phyloP scores from a whole-genome alignment of 1,284 basidiomycete species.

The Irpex sp. region DNA sequence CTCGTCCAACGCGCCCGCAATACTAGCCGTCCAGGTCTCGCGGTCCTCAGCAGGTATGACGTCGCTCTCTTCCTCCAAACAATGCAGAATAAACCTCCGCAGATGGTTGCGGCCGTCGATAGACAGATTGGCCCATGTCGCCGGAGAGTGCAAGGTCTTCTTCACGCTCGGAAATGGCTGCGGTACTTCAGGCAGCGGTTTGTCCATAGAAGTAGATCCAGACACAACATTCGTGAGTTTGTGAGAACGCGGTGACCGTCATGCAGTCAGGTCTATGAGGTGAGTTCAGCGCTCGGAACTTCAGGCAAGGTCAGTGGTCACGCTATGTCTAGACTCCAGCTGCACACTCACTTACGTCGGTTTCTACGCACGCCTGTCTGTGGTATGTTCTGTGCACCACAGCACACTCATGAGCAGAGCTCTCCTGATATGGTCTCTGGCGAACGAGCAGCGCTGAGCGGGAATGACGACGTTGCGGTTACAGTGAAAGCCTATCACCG shows the following conservation, averaged over 20 bases:
- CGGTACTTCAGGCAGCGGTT: constrained; percentile 28
- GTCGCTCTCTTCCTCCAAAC: constrained; percentile 20
- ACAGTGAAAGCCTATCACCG: neutral
- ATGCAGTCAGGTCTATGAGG: neutral
- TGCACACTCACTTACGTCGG: neutral
- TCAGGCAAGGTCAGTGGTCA: neutral
- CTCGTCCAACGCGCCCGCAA: constrained; percentile 21
- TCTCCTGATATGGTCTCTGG: neutral
- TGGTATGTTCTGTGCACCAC: neutral
- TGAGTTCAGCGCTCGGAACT: neutral
- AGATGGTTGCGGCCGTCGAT: constrained; percentile 25
- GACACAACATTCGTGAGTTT: neutral
- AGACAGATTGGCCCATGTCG: constrained; percentile 7
- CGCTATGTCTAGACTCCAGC: neutral
- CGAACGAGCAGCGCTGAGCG: neutral
- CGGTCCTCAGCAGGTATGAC: constrained; percentile 11
- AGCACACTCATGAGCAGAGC: neutral
- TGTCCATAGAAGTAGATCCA: constrained; percentile 18
- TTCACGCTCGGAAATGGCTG: neutral
- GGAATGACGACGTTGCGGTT: neutral
- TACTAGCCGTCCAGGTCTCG: constrained; percentile 22
- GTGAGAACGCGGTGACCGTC: neutral
- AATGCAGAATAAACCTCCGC: constrained; percentile 20
- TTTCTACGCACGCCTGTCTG: neutral
- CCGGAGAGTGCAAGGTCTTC: constrained; percentile 1